Evolutionary conservation across 495 filamentous ascomycete genomes (phyloP).

Genomic region (Podospora sp.): DNA sequence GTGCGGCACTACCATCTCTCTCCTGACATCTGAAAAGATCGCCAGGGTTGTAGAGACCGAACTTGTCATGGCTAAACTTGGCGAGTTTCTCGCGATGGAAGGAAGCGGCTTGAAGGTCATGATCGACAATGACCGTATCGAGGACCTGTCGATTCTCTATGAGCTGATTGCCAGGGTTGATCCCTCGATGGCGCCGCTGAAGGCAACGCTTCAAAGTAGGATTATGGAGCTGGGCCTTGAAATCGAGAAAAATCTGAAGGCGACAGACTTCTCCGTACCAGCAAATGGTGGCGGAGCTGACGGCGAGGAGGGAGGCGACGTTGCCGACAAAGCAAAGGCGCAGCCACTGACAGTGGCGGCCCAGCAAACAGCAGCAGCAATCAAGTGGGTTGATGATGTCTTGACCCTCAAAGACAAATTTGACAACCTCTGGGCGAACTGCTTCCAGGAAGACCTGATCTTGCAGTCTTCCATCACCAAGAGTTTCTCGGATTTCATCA

Average conservation of each 20-base stretch:
- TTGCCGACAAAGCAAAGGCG: constrained; percentile 46
- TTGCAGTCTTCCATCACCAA: constrained; percentile 79
- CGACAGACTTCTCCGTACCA: constrained; percentile 46
- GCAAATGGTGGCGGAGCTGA: constrained; percentile 52
- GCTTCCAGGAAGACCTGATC: constrained; percentile 74
- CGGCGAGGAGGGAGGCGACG: constrained; percentile 51
- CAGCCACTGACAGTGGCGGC: constrained; percentile 47
- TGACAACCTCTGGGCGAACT: constrained; percentile 68
- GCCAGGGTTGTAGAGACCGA: constrained; percentile 75
- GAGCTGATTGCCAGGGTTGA: constrained; percentile 78
- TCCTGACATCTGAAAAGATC: constrained; percentile 72
- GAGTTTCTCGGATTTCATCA: constrained; percentile 90
- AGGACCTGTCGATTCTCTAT: constrained; percentile 77
- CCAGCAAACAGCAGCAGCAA: constrained; percentile 74
- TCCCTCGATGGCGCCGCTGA: constrained; percentile 69
- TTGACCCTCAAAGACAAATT: constrained; percentile 86
- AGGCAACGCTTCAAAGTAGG: constrained; percentile 67
- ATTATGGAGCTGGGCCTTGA: constrained; percentile 78
- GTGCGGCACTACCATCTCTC: constrained; percentile 75
- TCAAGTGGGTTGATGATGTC: constrained; percentile 95
- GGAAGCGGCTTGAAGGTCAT: constrained; percentile 82
- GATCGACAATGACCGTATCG: constrained; percentile 84
- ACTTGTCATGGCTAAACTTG: constrained; percentile 72
- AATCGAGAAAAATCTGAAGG: constrained; percentile 70
- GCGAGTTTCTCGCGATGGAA: constrained; percentile 82